Evolutionary conservation across 2,329 filamentous ascomycete species (phyloP).

Genomic region (Cyclaneusma minus): DNA sequence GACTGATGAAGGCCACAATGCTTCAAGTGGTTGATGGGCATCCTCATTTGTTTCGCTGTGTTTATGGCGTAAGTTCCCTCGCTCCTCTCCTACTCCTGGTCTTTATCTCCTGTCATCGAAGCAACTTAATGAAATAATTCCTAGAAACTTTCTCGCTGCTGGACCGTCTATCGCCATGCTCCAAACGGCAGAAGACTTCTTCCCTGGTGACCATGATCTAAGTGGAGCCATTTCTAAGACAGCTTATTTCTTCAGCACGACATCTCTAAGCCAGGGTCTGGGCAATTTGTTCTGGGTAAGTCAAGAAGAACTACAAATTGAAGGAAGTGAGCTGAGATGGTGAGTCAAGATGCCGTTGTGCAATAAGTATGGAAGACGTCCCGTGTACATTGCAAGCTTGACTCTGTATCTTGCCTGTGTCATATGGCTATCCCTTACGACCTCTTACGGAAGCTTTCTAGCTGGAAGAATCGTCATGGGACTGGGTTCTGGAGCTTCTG

Average conservation of each 20-base stretch:
- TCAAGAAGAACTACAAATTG: too few relatives aligned
- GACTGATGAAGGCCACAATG: too few relatives aligned
- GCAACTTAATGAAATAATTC: too few relatives aligned
- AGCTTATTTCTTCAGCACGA: slow-evolving; percentile 11
- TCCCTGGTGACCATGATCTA: slow-evolving; percentile 8
- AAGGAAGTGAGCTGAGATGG: too few relatives aligned
- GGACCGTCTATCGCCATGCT: slow-evolving; percentile 10
- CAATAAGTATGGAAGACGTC: slow-evolving; percentile 12
- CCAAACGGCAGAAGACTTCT: slow-evolving; percentile 9
- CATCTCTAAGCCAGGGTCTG: slow-evolving; percentile 8
- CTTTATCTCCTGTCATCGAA: too few relatives aligned
- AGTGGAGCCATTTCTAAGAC: slow-evolving; percentile 7
- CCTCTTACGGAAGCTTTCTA: slow-evolving; percentile 8
- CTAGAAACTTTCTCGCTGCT: slow-evolving; percentile 12
- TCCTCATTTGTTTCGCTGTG: slow-evolving; percentile 9
- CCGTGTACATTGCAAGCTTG: slow-evolving; percentile 9
- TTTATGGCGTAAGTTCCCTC: too few relatives aligned
- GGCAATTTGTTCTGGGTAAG: slow-evolving; percentile 11
- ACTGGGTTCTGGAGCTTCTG: slow-evolving; percentile 24
- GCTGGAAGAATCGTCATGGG: slow-evolving; percentile 10
- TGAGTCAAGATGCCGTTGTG: slow-evolving; percentile 12
- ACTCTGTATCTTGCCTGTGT: slow-evolving; percentile 6
- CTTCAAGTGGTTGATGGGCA: too few relatives aligned
- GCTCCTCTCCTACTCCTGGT: too few relatives aligned
- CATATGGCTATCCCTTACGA: slow-evolving; percentile 7